Evolutionary conservation across 164 flowering plant species (phyloP), one percentile per base, ranked within the genome.

Genomic region (Umbilicus rupestris): DNA sequence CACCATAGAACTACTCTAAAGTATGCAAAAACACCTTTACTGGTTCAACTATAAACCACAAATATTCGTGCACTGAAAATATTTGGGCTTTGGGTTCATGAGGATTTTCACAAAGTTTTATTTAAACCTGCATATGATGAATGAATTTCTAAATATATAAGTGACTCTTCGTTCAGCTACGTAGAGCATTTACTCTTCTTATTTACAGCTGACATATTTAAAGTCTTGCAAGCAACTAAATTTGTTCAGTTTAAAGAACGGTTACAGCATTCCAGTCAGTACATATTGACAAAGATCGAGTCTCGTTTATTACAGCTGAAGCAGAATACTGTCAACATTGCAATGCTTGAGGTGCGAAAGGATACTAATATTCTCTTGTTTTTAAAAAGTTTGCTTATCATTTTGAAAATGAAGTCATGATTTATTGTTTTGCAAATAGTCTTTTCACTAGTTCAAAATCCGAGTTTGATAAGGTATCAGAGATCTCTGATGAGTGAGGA

Each of bases 1-100:
- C 96, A 87, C 31, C 97, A 89, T 73, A 86, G 95, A 71, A 86
- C 69, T 94, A 94, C 77, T 84, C 98, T 42, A 94, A 91, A 73
- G 98, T 89, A 78, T 66, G 84, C 50, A 17, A 15, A n/a, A 57
- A 12, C 45, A 26, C 22, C 35, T 58, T 28, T 37, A 42, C 31
- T 31, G 41, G 17, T 46, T 30, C 16, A 65, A 5, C 28, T 19
- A 39, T 28, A 42, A 14, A 30, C 35, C 33, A 22, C 68, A 64
- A 22, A 24, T 20, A 20, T 22, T 26, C 44, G 20, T 64, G 14
- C 10, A n/a, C n/a, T n/a, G n/a, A n/a, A n/a, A n/a, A n/a, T n/a
- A n/a, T n/a, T n/a, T n/a, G n/a, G n/a, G n/a, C n/a, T 26, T 9
- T 5, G 45, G n/a, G 16, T 67, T 14, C 33, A n/a, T 52, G 62